phyloP scores from a whole-genome alignment of 805 yeast species.

The Candida sphagnicola region DNA sequence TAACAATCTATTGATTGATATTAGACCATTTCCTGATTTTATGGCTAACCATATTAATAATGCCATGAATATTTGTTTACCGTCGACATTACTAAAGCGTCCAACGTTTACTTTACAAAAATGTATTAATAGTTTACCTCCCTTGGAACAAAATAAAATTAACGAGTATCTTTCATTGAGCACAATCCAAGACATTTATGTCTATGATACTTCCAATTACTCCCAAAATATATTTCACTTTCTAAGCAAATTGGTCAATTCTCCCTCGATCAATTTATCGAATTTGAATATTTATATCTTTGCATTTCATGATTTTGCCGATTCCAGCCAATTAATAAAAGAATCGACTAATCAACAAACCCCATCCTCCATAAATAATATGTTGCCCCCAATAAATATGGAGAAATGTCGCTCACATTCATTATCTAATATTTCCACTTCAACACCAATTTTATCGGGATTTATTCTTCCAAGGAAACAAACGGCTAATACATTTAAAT shows the following conservation, averaged over 20 bases:
- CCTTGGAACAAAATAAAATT: conserved; percentile 44
- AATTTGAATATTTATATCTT: neutral
- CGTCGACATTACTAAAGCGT: conserved; percentile 83
- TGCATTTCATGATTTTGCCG: conserved; percentile 1
- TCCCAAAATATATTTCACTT: conserved; percentile 43
- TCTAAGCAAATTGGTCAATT: conserved; percentile 43
- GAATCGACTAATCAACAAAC: neutral
- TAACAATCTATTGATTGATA: conserved; percentile 55
- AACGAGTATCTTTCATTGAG: conserved; percentile 24
- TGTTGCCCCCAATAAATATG: conserved; percentile 5
- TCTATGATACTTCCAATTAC: conserved; percentile 47
- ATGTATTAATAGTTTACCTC: conserved; percentile 59
- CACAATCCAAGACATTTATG: conserved; percentile 5
- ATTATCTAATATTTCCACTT: conserved; percentile 12
- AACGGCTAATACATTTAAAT: conserved; percentile 28
- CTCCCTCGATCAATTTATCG: neutral
- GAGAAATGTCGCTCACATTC: conserved; percentile 14
- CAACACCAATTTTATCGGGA: conserved; percentile 6
- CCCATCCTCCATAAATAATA: conserved; percentile 3
- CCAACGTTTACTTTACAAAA: conserved; percentile 62
- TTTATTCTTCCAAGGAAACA: conserved; percentile 1
- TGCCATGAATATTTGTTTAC: conserved; percentile 77
- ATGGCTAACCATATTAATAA: conserved; percentile 52
- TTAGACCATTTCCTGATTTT: conserved; percentile 76
- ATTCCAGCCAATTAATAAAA: neutral